Evolutionary conservation across 768 basidiomycete genomes (phyloP), one percentile per base, ranked within the genome.

Genomic region (Boletus vermiculosoides): DNA sequence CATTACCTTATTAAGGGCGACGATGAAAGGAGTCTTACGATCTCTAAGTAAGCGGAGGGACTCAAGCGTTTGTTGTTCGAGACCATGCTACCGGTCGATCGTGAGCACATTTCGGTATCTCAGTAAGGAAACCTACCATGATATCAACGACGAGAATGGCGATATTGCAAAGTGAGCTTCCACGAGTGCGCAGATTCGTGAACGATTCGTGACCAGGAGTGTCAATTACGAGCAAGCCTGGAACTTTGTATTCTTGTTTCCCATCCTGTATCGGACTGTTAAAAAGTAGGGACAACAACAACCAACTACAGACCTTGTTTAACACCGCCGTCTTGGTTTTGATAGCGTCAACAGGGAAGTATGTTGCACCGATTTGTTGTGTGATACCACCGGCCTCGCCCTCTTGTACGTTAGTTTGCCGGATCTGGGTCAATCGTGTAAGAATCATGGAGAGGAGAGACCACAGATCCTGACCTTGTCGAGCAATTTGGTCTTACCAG

Each of bases 371-470:
- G 63, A 99, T 99, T 73, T 99, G 97, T 73, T 98, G 97, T 0
- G 97, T 99, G 73, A 99, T 99, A 77, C 97, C 97, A 63, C 97
- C 97, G 3, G 97, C 97, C 83, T 99, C 97, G 53, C 97, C 97
- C 71, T 98, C 97, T 74, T 98, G 95, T 22, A 99, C 97, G 63
- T 98, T 98, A 5, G 96, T 98, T 88, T 98, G 96, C 63, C 97
- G 94, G 71, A 99, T 99, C 94, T 97, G 62, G 8, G 45, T 33
- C 30, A 28, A 54, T 30, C 37, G 25, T 37, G 41, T 59, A 55
- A 58, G 59, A 58, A 49, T 34, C 16, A 20, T 37, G 11, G 13
- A 13, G 45, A 22, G 28, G 25, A 48, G 53, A 18, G 34, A 45
- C 23, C 22, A 41, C 13, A 34, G 37, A 60, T 11, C 65, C 80